Evolutionary conservation across 345 rosid genomes (phyloP), one percentile per base, ranked within the genome.

Genomic region (Atalantia buxifolia): DNA sequence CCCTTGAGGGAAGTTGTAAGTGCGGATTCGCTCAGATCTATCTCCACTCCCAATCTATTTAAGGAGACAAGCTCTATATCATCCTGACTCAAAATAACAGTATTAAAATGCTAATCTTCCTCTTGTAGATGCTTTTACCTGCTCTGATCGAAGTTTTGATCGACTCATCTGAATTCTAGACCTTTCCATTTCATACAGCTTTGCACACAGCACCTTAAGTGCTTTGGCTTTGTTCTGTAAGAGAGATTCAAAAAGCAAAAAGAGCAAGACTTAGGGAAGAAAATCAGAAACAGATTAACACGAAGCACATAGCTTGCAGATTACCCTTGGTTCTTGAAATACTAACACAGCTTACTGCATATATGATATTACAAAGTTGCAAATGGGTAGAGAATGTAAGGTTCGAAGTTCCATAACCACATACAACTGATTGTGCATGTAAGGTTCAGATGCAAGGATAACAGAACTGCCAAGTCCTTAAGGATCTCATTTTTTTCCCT

Each of bases 1-100:
- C 69, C 98, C 98, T 82, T 94, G 98, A 71, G 99, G 97, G 78
- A 96, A 92, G 77, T 96, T 94, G 89, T 94, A 92, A 63, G 98
- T 96, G 56, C 94, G 91, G 62, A 96, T 94, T 1, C 98, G 88
- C 81, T 92, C 99, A 0, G 97, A 96, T 83, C 98, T 86, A 78
- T 96, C 98, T 72, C 98, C 97, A 28, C 92, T 94, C 7, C 98
- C 98, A 69, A 94, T 92, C 98, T 96, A 90, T 85, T 85, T 27
- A 75, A 74, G 69, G 74, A 18, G 33, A 81, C 50, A 36, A 36
- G 60, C 64, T 69, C 31, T 59, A 61, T 59, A 63, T 70, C 31
- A 77, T 74, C 72, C 75, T 9, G 50, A 53, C 3, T 27, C 2
- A 18, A 64, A 67, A 38, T 19, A 56, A 45, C 22, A 35, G 28